Percentiles rank a stretch among this genome's conserved stretches.
These are phyloP conservation scores for Coleophoma cylindrospora DNA, from an alignment of 2,329 filamentous ascomycete genomes.

Conservation along the genomic window DNA sequence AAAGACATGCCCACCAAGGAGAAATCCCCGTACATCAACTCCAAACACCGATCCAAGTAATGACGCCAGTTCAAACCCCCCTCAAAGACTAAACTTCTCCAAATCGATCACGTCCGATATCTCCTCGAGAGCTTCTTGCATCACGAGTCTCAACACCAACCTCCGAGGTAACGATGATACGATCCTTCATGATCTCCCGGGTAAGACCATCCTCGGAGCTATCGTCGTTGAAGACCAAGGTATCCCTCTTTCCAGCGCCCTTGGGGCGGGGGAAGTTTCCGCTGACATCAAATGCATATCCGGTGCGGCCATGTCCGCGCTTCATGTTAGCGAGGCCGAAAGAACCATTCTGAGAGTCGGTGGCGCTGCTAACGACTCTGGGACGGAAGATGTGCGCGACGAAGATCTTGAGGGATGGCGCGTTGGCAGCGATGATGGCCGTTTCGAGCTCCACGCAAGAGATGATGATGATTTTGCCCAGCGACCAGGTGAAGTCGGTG, in stretches of 20 bases:
- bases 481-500: conserved; percentile 21
- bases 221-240: background rate
- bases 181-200: background rate
- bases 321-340: background rate
- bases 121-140: too few relatives aligned
- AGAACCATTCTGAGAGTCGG: background rate
- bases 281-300: background rate
- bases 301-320: background rate
- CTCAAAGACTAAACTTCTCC: too few relatives aligned
- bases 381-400: conserved; percentile 5
- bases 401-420: conserved; percentile 25
- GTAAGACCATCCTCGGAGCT: background rate
- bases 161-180: background rate
- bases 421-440: conserved; percentile 27
- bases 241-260: background rate
- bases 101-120: too few relatives aligned
- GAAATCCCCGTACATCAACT: too few relatives aligned
- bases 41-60: too few relatives aligned
- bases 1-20: too few relatives aligned
- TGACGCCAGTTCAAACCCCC: too few relatives aligned
- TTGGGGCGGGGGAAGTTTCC: background rate
- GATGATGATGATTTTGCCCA: conserved; percentile 28
- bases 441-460: conserved; percentile 26
- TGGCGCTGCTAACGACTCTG: background rate
- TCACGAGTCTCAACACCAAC: background rate